phyloP scores from a whole-genome alignment of 805 yeast genomes.

The Barnettozyma botsteinii region DNA sequence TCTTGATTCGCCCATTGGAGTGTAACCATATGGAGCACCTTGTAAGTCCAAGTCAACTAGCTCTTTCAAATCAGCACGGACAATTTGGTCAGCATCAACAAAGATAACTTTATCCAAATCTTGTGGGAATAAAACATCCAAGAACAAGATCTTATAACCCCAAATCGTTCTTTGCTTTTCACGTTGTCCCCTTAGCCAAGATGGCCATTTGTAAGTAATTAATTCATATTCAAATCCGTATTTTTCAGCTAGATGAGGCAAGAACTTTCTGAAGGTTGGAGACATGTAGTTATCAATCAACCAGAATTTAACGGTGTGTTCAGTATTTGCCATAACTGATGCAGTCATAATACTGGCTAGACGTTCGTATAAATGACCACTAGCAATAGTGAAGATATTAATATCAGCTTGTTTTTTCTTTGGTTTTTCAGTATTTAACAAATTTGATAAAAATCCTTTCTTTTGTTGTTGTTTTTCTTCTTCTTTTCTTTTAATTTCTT shows the following conservation, averaged over 20 bases:
- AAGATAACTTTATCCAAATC: slow-evolving; percentile 69
- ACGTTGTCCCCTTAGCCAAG: slow-evolving; percentile 75
- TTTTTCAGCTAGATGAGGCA: slow-evolving; percentile 53
- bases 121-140: slow-evolving; percentile 84
- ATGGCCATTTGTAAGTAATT: slow-evolving; percentile 89
- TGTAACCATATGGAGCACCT: slow-evolving; percentile 81
- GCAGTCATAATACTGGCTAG: slow-evolving; percentile 73
- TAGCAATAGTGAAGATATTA: slow-evolving; percentile 76
- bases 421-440: slow-evolving; percentile 8
- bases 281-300: slow-evolving; percentile 76
- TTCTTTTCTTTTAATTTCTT: slow-evolving; percentile 4
- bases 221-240: slow-evolving; percentile 68
- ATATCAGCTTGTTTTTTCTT: slow-evolving; percentile 46
- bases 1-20: slow-evolving; percentile 83
- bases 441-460: slow-evolving; percentile 14
- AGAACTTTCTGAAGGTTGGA: slow-evolving; percentile 52
- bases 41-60: slow-evolving; percentile 61
- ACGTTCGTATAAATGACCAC: slow-evolving; percentile 76
- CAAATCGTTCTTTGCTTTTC: slow-evolving; percentile 76
- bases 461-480: slow-evolving; percentile 7
- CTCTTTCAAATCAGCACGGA: slow-evolving; percentile 68
- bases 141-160: slow-evolving; percentile 82
- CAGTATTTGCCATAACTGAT: slow-evolving; percentile 63
- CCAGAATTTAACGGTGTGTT: slow-evolving; percentile 76
- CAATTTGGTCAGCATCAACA: slow-evolving; percentile 82